A percentile compares a stretch with the other conserved stretches of the same genome.
Evolutionary conservation across 148 eudicot genomes (phyloP).

Genomic region (Camellia granthamiana): DNA sequence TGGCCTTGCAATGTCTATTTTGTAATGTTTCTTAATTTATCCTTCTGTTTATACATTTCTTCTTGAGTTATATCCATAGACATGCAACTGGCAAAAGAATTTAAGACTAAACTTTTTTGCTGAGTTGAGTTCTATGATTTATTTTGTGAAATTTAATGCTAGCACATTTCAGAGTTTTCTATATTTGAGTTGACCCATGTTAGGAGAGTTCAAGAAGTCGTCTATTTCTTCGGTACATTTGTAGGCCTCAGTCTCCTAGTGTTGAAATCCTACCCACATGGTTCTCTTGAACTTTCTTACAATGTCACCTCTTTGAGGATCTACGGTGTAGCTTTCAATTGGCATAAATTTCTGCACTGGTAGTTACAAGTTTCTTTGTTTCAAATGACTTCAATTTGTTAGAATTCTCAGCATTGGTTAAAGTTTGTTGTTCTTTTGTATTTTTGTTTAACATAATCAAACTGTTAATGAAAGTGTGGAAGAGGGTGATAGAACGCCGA

Average conservation of each 20-base stretch:
- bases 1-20: neutral
- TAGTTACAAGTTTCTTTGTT: neutral
- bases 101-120: neutral
- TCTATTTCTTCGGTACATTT: neutral
- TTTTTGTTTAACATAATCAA: neutral
- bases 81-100: neutral
- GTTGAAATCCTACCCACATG: neutral
- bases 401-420: neutral
- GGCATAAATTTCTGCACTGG: slow-evolving; percentile 3
- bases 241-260: neutral
- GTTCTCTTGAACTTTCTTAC: neutral
- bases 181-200: neutral
- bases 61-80: neutral
- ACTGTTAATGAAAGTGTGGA: too few relatives aligned
- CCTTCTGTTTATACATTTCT: neutral
- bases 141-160: neutral
- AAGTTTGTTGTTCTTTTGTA: neutral
- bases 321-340: neutral
- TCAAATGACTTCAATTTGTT: neutral
- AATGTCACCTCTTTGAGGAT: neutral
- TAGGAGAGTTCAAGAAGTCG: neutral
- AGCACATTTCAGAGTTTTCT: neutral
- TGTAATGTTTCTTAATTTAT: neutral
- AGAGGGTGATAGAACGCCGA: too few relatives aligned
- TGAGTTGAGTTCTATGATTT: neutral